phyloP scores from a whole-genome alignment of 1,139 yeast genomes.

The Geotrichum australiense region DNA sequence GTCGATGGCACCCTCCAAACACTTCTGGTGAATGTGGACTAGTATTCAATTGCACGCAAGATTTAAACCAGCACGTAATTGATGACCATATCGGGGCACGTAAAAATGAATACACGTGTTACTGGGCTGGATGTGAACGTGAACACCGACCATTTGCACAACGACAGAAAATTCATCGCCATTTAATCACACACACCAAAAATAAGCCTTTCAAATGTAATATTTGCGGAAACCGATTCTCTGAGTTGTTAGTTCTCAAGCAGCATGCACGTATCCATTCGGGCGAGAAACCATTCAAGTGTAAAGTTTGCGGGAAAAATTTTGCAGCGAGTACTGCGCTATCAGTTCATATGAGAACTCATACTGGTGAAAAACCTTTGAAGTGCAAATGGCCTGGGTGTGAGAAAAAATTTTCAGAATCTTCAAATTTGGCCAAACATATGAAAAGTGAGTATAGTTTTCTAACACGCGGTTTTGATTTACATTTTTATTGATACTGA shows the following conservation, averaged over 20 bases:
- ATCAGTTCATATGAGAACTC: conserved; percentile 66
- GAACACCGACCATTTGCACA: conserved; percentile 54
- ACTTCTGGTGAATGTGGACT: conserved; percentile 49
- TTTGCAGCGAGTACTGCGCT: conserved; percentile 55
- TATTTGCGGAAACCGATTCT: conserved; percentile 62
- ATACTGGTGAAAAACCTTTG: conserved; percentile 89
- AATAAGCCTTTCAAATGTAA: conserved; percentile 69
- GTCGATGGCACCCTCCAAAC: conserved; percentile 54
- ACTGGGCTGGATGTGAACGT: conserved; percentile 76
- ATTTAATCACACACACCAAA: conserved; percentile 80
- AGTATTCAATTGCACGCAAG: conserved; percentile 47
- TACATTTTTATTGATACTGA: too few relatives aligned
- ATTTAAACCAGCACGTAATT: conserved; percentile 63
- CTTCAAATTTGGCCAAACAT: conserved; percentile 83
- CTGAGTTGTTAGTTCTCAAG: conserved; percentile 55
- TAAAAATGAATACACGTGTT: conserved; percentile 58
- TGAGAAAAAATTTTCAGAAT: conserved; percentile 77
- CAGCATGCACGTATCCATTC: conserved; percentile 85
- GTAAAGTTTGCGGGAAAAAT: conserved; percentile 71
- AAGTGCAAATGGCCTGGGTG: conserved; percentile 75
- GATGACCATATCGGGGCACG: conserved; percentile 68
- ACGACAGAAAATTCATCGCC: conserved; percentile 79
- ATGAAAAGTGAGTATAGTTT: conserved; percentile 40
- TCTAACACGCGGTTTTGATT: not conserved
- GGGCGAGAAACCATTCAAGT: conserved; percentile 76